Evolutionary conservation across 2,329 filamentous ascomycete species (phyloP), one percentile per base, ranked within the genome.

Genomic region (Trichothecium roseum): DNA sequence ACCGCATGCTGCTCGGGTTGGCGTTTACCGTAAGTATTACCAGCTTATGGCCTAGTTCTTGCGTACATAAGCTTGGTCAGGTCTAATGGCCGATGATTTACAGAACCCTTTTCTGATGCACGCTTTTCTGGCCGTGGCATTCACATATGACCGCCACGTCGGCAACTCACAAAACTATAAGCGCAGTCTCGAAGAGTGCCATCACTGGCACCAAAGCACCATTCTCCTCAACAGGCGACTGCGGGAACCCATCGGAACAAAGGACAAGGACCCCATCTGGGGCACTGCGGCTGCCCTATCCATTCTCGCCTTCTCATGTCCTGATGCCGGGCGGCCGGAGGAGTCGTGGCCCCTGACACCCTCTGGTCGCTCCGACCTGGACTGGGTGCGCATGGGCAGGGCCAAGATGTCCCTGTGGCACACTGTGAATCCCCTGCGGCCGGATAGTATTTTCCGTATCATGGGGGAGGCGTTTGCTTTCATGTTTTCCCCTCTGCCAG

Each of bases 81-180:
- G 5, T 10, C 3, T 5, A 8, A 27, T 37, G 2, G 37, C 35
- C 29, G 12, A 32, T 36, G 18, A 15, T n/a, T 36, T 40, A 28
- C 31, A 54, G 64, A 38, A 65, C 34, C 64, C 64, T 3, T 63
- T 50, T 28, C 42, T 68, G 14, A 66, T 68, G 63, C 64, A 68
- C 36, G 62, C 63, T 20, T 59, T 56, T 7, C 42, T 68, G 5
- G 62, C 61, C 0, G 56, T 66, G 22, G 57, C 63, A 1, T 41
- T 61, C 10, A 47, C 57, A 16, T 64, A 67, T 32, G 57, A 60
- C 26, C 57, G 59, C 29, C 43, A 56, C 34, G 41, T 54, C 1
- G 52, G 54, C 12, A 36, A 30, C 18, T 37, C 49, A 2, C 30
- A 15, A 24, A 35, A 24, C 37, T 41, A 29, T 35, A 51, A 39